Conservation (phyloP, 2,329 filamentous ascomycete genomes). For the Microthyrium microscopicum region DNA sequence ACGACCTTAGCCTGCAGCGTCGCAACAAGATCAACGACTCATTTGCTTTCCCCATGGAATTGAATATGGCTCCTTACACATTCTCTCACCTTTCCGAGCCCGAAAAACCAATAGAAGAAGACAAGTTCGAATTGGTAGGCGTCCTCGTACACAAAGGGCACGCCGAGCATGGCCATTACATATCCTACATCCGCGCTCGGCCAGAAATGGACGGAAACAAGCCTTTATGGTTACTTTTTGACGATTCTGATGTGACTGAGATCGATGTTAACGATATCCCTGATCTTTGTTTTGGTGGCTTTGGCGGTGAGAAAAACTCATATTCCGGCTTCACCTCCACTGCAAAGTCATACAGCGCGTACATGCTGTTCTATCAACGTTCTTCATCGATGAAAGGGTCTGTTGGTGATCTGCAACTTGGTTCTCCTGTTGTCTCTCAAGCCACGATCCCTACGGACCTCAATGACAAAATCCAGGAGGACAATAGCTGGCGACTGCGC, state of each 20-base stretch:
- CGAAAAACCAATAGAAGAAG: slow-evolving; percentile 38
- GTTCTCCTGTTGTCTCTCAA: not conserved
- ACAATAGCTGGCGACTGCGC: slow-evolving; percentile 4
- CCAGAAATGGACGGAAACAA: slow-evolving; percentile 33
- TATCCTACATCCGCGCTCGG: slow-evolving; percentile 81
- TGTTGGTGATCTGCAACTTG: not conserved
- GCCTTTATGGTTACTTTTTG: slow-evolving; percentile 73
- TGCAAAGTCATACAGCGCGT: slow-evolving; percentile 48
- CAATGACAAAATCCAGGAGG: slow-evolving; percentile 1
- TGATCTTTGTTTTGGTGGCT: slow-evolving; percentile 50
- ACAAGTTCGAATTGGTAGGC: slow-evolving; percentile 86
- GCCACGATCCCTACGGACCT: not conserved
- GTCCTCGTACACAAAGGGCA: slow-evolving; percentile 86
- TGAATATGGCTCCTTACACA: slow-evolving; percentile 83
- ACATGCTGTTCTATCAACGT: slow-evolving; percentile 96
- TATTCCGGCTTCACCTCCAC: slow-evolving; percentile 16
- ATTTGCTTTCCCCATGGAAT: slow-evolving; percentile 68
- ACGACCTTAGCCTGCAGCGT: slow-evolving; percentile 59
- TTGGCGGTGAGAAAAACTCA: slow-evolving; percentile 17
- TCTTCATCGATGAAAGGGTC: slow-evolving; percentile 40
- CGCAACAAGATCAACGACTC: slow-evolving; percentile 90
- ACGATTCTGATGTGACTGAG: slow-evolving; percentile 63
- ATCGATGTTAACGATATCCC: slow-evolving; percentile 65
- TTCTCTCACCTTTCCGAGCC: slow-evolving; percentile 63
- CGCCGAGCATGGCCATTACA: slow-evolving; percentile 91